Conservation (phyloP, 257 asterid species). For the Leptodermis oblonga region DNA sequence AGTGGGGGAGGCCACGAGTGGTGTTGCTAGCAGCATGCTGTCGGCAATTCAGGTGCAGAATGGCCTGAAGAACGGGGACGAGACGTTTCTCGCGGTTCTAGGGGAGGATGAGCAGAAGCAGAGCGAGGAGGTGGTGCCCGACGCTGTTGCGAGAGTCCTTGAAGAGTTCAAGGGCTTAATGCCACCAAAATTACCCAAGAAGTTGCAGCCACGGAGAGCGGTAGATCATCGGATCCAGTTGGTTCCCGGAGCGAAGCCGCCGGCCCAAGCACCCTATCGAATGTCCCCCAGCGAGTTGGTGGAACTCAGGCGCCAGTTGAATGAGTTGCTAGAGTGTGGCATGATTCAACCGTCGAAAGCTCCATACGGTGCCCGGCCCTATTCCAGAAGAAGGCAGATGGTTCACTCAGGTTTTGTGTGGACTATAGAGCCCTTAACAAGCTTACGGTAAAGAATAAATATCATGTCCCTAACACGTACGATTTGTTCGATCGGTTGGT, state of each 20-base stretch:
- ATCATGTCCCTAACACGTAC: neutral
- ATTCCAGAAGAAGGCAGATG: neutral
- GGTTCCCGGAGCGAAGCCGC: neutral
- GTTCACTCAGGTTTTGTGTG: neutral
- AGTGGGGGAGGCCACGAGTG: no score
- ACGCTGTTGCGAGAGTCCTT: neutral
- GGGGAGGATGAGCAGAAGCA: no score
- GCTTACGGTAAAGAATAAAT: neutral
- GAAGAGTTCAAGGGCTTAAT: neutral
- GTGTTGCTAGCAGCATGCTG: no score
- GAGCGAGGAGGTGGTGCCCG: no score
- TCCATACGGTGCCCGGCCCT: neutral
- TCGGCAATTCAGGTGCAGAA: no score
- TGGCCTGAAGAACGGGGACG: no score
- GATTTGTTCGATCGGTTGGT: neutral
- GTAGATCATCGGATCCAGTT: neutral
- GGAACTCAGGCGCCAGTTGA: neutral
- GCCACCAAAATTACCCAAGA: neutral
- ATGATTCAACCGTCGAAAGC: neutral
- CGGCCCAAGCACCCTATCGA: neutral
- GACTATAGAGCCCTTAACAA: neutral
- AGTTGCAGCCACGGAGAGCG: neutral
- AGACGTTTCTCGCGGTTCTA: no score
- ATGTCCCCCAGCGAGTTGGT: neutral
- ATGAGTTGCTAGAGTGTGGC: neutral